Evolutionary conservation across 2,329 filamentous ascomycete species (phyloP), one percentile per base, ranked within the genome.

Genomic region (Sclerotinia nivalis): DNA sequence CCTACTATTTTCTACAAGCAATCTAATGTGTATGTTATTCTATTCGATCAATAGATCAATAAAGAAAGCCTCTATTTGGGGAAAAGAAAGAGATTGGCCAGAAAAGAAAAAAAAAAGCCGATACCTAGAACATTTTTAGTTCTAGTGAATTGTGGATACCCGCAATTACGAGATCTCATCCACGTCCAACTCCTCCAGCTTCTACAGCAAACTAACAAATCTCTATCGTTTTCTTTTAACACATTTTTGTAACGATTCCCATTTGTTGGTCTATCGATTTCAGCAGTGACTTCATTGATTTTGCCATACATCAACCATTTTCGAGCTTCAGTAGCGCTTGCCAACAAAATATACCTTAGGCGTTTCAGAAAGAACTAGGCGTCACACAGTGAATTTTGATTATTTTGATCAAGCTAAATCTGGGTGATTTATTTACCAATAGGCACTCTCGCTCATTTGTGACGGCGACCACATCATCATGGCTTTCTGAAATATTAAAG

Each of bases 401-500:
- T n/a, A n/a, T 69, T 47, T n/a, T 12, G 60, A 50, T 37, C 28
- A 50, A 50, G 45, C 31, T 22, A 64, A 22, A 40, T 28, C 6
- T 10, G 31, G 61, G 15, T n/a, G 31, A 52, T 28, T 28, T 40
- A 12, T 64, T 64, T 28, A 40, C 43, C 58, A 22, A 52, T 40
- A 62, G 34, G 43, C 55, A 52, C 56, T 60, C 34, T 61, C 65
- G 25, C 52, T 49, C 49, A 40, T 31, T 40, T 34, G 59, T 40
- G 69, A 70, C 66, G 71, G 68, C 60, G 37, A 71, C 70, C 67
- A 71, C 54, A 71, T 72, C 72, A 76, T 69, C 68, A 78, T 77
- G 76, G 71, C 69, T 65, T 71, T 73, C 56, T 77, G 66, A 75
- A 71, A 65, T 56, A 64, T 68, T 65, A 69, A 9, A 56, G 22